Conservation (phyloP, 169 alveolate species). For the Babesia gibsoni region DNA sequence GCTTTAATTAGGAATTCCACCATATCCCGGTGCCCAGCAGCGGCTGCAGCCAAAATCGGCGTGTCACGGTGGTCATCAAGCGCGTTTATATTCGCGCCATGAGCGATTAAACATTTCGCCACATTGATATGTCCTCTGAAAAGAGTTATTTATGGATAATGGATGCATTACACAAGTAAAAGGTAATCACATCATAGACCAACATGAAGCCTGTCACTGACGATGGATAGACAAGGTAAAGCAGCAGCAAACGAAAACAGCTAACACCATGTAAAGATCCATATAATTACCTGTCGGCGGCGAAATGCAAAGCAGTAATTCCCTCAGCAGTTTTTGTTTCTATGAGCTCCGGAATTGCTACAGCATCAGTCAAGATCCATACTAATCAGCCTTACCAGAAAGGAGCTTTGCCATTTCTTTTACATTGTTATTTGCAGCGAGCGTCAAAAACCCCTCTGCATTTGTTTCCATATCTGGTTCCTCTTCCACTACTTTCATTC, state of each 20-base stretch:
- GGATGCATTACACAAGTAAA: no score
- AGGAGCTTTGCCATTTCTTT: neutral
- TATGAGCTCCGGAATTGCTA: conserved; percentile 25
- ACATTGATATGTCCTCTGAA: conserved; percentile 12
- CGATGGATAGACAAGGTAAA: no score
- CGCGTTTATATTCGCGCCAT: conserved; percentile 45
- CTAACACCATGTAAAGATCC: neutral
- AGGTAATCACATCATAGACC: no score
- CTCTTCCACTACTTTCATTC: neutral
- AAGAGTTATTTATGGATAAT: neutral
- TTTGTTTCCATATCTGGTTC: neutral
- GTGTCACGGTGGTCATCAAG: conserved; percentile 62
- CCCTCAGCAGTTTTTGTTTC: conserved; percentile 33
- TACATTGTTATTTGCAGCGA: neutral
- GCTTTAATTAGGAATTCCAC: conserved; percentile 38
- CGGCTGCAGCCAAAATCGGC: conserved; percentile 67
- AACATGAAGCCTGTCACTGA: no score
- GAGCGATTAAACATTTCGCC: neutral
- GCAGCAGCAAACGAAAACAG: no score
- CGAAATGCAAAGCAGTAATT: conserved; percentile 49
- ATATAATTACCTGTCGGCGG: conserved; percentile 41
- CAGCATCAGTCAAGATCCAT: neutral
- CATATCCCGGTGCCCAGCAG: conserved; percentile 56
- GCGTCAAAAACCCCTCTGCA: conserved; percentile 18
- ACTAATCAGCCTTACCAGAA: conserved; percentile 10